These are phyloP conservation scores for Vanilla planifolia DNA, from an alignment of 106 monocot genomes.

Conservation along the genomic window DNA sequence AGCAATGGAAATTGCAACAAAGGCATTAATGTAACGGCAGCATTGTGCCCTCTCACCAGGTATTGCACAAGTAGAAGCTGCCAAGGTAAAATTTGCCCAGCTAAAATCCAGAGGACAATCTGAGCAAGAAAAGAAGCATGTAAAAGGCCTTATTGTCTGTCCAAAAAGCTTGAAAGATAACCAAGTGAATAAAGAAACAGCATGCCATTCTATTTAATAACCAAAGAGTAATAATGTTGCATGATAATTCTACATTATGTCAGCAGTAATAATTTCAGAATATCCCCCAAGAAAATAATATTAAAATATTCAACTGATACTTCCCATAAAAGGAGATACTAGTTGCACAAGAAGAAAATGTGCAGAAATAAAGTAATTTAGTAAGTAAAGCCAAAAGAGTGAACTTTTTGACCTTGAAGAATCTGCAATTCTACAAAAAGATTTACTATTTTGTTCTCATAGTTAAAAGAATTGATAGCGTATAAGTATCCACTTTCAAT, in stretches of 20 bases:
- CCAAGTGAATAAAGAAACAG: background rate
- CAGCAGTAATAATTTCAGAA: too few relatives aligned
- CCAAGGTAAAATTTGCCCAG: conserved; percentile 72
- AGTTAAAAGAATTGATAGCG: too few relatives aligned
- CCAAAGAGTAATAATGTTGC: too few relatives aligned
- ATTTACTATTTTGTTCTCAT: background rate
- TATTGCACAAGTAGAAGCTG: conserved; percentile 55
- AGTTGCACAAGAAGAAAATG: background rate
- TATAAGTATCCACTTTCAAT: background rate
- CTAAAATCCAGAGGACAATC: conserved; percentile 89
- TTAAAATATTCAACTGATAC: too few relatives aligned
- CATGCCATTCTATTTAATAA: background rate
- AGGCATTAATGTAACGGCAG: conserved; percentile 85
- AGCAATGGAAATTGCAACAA: conserved; percentile 73
- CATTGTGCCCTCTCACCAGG: conserved; percentile 49
- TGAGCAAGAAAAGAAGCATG: conserved; percentile 20
- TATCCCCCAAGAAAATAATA: too few relatives aligned
- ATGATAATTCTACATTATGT: too few relatives aligned
- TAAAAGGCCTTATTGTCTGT: background rate
- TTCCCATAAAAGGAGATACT: background rate
- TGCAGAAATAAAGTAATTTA: background rate
- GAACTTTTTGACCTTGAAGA: background rate
- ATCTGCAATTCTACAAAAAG: background rate
- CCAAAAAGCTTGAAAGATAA: background rate
- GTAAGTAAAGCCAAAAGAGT: background rate